These are phyloP conservation scores for Mycotypha africana DNA, from an alignment of 371 early-diverging fungal genomes.

Conservation along the genomic window DNA sequence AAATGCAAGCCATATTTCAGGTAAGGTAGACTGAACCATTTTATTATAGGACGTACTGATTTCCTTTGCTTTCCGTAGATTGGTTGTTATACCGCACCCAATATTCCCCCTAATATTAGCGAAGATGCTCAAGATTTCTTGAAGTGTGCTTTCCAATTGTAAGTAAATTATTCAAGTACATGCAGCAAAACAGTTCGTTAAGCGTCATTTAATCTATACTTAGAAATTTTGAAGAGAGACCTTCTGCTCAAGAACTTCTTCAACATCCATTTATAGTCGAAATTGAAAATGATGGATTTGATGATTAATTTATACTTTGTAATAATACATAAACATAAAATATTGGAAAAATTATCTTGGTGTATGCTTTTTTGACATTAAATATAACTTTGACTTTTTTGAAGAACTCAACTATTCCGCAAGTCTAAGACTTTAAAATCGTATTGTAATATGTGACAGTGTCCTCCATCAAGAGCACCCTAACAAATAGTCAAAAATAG, in stretches of 20 bases:
- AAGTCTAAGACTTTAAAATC: conserved; percentile 52
- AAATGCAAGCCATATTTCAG: conserved; percentile 91
- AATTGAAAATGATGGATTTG: background rate
- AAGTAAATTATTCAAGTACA: conserved; percentile 5
- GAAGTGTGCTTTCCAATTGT: conserved; percentile 69
- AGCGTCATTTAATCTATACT: background rate
- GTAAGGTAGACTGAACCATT: conserved; percentile 24
- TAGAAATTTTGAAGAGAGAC: conserved; percentile 58
- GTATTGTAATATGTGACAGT: conserved; percentile 38
- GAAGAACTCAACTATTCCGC: conserved; percentile 10
- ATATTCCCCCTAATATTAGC: conserved; percentile 70
- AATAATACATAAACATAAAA: too few species aligned
- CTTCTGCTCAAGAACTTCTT: conserved; percentile 52
- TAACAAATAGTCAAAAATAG: conserved; percentile 5
- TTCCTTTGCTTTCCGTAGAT: conserved; percentile 55
- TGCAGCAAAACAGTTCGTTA: too few species aligned
- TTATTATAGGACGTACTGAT: too few species aligned
- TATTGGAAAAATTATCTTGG: too few species aligned
- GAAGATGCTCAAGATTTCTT: conserved; percentile 76
- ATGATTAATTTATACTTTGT: too few species aligned
- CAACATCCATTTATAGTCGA: conserved; percentile 49
- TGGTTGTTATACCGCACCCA: conserved; percentile 76
- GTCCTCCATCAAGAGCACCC: conserved; percentile 47
- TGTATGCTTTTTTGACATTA: too few species aligned
- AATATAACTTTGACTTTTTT: conserved; percentile 12